phyloP scores from a whole-genome alignment of 2,329 filamentous ascomycete genomes.

The Paramyrothecium roridum region DNA sequence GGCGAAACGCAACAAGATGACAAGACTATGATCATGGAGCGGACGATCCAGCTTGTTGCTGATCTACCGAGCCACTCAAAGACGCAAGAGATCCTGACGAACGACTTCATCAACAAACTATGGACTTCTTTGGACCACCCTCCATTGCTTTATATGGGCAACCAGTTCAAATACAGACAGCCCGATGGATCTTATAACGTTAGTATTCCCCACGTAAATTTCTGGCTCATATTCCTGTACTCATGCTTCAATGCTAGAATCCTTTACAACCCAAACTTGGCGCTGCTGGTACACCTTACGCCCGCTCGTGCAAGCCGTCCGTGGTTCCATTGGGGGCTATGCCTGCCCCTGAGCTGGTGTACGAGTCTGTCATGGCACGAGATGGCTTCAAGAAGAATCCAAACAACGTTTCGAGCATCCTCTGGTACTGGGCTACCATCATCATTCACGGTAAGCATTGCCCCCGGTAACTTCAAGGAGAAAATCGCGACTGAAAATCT shows the following conservation, averaged over 20 bases:
- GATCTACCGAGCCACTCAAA: conserved; percentile 61
- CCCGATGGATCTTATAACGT: conserved; percentile 70
- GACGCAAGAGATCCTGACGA: conserved; percentile 60
- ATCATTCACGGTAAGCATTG: conserved; percentile 61
- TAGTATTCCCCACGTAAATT: conserved; percentile 8
- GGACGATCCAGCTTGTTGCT: conserved; percentile 67
- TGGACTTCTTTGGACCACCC: conserved; percentile 74
- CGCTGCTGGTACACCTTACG: conserved; percentile 65
- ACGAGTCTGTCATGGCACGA: conserved; percentile 58
- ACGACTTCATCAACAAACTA: conserved; percentile 64
- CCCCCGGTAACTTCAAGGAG: background rate
- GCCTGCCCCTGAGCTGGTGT: conserved; percentile 63
- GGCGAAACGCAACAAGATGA: conserved; percentile 65
- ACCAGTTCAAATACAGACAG: conserved; percentile 62
- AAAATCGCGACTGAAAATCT: background rate
- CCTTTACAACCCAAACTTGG: conserved; percentile 63
- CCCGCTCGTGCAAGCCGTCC: conserved; percentile 59
- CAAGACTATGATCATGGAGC: conserved; percentile 75
- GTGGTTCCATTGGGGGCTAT: conserved; percentile 59
- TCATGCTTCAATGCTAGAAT: conserved; percentile 42
- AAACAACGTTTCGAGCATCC: conserved; percentile 68
- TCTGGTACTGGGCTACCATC: conserved; percentile 72
- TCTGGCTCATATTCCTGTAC: background rate
- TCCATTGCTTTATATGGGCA: conserved; percentile 61
- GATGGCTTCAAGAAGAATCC: conserved; percentile 55